Evolutionary conservation across 1,284 basidiomycete genomes (phyloP), one percentile per base, ranked within the genome.

Genomic region (Trametes pubescens): DNA sequence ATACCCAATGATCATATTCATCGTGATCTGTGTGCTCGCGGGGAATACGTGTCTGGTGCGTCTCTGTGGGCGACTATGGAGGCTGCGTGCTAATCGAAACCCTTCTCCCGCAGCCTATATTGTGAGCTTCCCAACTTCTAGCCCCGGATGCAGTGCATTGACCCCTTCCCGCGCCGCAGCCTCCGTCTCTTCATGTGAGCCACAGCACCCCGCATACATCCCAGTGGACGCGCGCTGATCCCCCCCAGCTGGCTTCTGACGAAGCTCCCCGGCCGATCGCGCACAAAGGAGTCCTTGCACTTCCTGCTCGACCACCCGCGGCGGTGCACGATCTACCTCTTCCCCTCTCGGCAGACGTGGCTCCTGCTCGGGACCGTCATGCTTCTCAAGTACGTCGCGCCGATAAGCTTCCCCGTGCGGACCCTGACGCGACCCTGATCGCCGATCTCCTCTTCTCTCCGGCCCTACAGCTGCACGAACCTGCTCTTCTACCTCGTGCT

Each of bases 261-360:
- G 35, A 91, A 91, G 72, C 84, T 89, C 14, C 86, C 88, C 1
- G 73, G 75, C 1, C 71, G 74, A 0, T 93, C 91, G 16, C 84
- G 87, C 2, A 75, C 85, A 1, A 83, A 88, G 59, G 94, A 96
- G 76, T 92, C 94, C 0, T 81, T 97, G 2, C 88, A 90, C 60
- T 99, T 99, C 76, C 82, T 99, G 8, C 85, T 99, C 13, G 95
- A 98, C 73, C 96, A 98, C 73, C 96, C 96, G 6, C 87, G 96
- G 32, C 86, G 96, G 69, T 95, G 96, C 79, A 98, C 94, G 73
- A 90, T 96, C 48, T 95, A 96, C 76, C 85, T 99, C 4, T 98
- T 98, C 74, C 96, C 96, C 4, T 89, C 93, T 0, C 91, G 93
- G 66, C 95, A 98, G 75, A 98, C 96, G 0, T 96, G 94, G 94